Base-by-base conservation (phyloP, 108 stramenopile genomes). In the Nitzschia palea region DNA sequence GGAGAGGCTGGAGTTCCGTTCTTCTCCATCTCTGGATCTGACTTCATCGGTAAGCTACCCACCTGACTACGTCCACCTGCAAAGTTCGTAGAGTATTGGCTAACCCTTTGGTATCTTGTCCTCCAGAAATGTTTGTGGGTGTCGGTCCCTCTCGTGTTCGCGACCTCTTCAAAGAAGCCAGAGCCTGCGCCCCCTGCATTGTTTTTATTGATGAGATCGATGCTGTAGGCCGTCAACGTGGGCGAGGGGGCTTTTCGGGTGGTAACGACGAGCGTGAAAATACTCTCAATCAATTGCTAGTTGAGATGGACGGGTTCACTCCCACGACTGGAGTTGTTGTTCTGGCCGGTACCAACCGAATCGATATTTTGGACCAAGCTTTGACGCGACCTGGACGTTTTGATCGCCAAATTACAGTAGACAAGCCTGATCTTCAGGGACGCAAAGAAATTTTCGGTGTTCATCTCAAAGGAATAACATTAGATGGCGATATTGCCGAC, bases 141-240 rank as follows among this genome's bases (percentile, higher is more conserved):
- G 97, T 98, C 12, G 99, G 97, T 5, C 93, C 98, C 5, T 88
- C 90, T 6, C 94, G 99, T 42, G 99, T 98, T n/a, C 85, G 97
- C 29, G 97, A 99, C 70, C 65, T 99, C 2, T 99, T 99, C 86
- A 86, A 90, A 68, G 92, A 97, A 76, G 99, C 97, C 6, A 71
- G 97, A 27, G 76, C 73, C 29, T 86, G 85, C 66, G 87, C 97
- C 0, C 97, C 99, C 1, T 98, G 97, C 77, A 99, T 99, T 71
- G 77, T 99, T 18, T 99, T 99, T 73, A 98, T 99, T 70, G 83
- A 98, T 85, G 96, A 98, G 79, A 98, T 98, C 63, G 99, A 99
- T 78, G 97, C 99, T 28, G 97, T 99, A 9, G 99, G 97, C 20
- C 89, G 97, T 26, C 90, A 96, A 68, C 83, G 97, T 33, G 97